Conservation (phyloP, 106 monocot genomes). For the Chionographis japonica region DNA sequence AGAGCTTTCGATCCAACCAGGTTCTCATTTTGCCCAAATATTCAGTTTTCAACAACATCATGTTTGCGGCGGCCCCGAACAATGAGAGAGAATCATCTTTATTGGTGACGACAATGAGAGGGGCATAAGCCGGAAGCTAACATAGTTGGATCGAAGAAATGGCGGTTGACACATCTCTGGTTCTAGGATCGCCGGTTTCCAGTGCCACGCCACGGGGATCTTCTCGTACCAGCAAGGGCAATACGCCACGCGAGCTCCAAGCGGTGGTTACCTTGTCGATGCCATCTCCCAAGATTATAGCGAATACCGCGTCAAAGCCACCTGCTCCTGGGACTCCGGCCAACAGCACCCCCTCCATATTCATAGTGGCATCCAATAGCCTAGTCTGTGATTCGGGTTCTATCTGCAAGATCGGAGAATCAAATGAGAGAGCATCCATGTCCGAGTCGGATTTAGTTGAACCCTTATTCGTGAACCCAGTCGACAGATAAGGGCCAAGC, state of each 20-base stretch:
- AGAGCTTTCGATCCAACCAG: no score
- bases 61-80: neutral
- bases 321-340: constrained; percentile 98
- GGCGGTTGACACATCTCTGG: constrained; percentile 37
- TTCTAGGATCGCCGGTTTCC: constrained; percentile 67
- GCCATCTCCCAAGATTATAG: constrained; percentile 49
- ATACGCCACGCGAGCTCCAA: constrained; percentile 60
- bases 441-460: no score
- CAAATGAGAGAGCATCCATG: no score
- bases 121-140: neutral
- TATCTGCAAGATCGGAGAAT: constrained; percentile 43
- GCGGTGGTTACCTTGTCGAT: constrained; percentile 18
- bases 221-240: constrained; percentile 80
- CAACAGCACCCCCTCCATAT: constrained; percentile 75
- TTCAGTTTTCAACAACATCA: neutral
- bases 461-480: no score
- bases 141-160: constrained; percentile 37
- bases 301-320: constrained; percentile 88
- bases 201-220: constrained; percentile 67
- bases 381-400: constrained; percentile 92
- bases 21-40: neutral
- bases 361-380: constrained; percentile 84
- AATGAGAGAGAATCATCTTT: no score
- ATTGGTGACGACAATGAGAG: neutral
- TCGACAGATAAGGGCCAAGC: no score